Percentiles rank a stretch among this genome's conserved stretches.
Evolutionary conservation across 2,329 filamentous ascomycete genomes (phyloP).

Genomic region (Monosporascus ibericus): DNA sequence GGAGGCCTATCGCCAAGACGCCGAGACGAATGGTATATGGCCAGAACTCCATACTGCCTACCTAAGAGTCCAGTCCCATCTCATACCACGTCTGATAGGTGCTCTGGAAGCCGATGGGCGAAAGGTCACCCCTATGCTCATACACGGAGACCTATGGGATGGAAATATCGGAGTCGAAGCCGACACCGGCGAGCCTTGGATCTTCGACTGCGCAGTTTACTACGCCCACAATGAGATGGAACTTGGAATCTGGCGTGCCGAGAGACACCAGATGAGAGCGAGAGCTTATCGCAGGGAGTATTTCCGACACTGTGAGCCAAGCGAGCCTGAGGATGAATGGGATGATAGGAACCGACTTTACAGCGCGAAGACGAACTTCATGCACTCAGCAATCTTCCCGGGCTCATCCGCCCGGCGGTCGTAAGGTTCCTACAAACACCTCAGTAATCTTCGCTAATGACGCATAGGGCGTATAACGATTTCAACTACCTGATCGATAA

Average conservation of each 20-base stretch:
- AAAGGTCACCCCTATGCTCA: conserved; percentile 21
- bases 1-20: conserved; percentile 22
- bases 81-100: conserved; percentile 27
- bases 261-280: conserved; percentile 4
- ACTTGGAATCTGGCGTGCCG: conserved; percentile 22
- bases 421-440: background rate
- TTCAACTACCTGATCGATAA: conserved; percentile 3
- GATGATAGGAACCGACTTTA: conserved; percentile 26
- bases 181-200: conserved; percentile 20
- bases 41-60: conserved; percentile 20
- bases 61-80: conserved; percentile 12
- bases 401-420: conserved; percentile 1
- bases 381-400: conserved; percentile 7
- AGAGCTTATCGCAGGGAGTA: conserved; percentile 12
- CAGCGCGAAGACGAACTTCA: conserved; percentile 9
- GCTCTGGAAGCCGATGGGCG: conserved; percentile 18
- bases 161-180: conserved; percentile 29
- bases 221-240: conserved; percentile 36
- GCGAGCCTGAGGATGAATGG: conserved; percentile 23
- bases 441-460: too few species aligned
- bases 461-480: conserved; percentile 1
- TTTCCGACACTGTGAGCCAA: conserved; percentile 13
- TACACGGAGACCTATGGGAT: conserved; percentile 37
- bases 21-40: conserved; percentile 25
- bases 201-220: conserved; percentile 31